Evolutionary conservation across 2,329 filamentous ascomycete species (phyloP).

Genomic region (Penicillium brevicompactum): DNA sequence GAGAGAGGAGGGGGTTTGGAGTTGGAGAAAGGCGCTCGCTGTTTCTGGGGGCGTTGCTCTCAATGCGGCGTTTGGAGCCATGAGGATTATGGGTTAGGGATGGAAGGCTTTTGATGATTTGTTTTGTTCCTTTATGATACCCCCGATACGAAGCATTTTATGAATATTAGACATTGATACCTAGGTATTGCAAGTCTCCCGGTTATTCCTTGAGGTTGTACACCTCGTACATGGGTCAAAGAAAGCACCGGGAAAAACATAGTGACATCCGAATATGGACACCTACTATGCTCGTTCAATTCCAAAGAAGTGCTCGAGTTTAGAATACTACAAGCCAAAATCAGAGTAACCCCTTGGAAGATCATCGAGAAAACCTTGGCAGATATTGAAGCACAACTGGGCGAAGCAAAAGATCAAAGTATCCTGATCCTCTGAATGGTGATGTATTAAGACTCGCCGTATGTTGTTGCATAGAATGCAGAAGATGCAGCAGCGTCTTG

Average conservation of each 20-base stretch:
- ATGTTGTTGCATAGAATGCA: slow-evolving; percentile 33
- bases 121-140: slow-evolving; percentile 22
- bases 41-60: slow-evolving; percentile 82
- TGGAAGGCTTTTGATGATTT: not conserved
- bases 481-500: slow-evolving; percentile 16
- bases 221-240: not conserved
- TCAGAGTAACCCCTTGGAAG: too few relatives aligned
- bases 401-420: too few relatives aligned
- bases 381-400: too few relatives aligned
- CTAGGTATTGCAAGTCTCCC: not conserved
- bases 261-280: too few relatives aligned
- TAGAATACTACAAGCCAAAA: too few relatives aligned
- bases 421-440: too few relatives aligned
- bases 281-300: too few relatives aligned
- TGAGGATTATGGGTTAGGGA: slow-evolving; percentile 56
- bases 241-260: too few relatives aligned
- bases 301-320: too few relatives aligned
- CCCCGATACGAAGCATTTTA: slow-evolving; percentile 9
- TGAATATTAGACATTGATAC: not conserved
- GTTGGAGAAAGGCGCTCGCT: slow-evolving; percentile 79
- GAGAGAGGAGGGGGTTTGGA: slow-evolving; percentile 85
- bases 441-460: slow-evolving; percentile 6
- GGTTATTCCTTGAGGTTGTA: slow-evolving; percentile 3
- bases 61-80: slow-evolving; percentile 73
- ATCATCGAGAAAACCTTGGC: too few relatives aligned